Percentiles rank a stretch among this genome's conserved stretches.
Evolutionary conservation across 2,329 filamentous ascomycete species (phyloP).

Genomic region (Pseudopyrenochaeta lycopersici): DNA sequence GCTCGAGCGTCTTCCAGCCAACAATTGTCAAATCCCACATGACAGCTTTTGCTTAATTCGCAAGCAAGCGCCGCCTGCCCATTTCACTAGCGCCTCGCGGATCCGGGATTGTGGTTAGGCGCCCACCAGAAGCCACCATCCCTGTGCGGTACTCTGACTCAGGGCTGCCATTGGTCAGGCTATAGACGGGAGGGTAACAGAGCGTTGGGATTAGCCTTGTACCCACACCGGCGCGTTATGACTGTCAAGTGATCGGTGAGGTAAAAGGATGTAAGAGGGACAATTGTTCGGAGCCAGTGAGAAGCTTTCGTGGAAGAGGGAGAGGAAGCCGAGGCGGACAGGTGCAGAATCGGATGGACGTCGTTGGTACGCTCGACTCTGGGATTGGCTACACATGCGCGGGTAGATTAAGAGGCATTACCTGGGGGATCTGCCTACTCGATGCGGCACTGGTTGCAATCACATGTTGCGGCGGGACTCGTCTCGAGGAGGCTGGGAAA

Average conservation of each 20-base stretch:
- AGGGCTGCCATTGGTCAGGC: constrained; percentile 26
- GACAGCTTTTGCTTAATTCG: neutral
- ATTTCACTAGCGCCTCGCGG: neutral
- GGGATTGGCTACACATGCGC: neutral
- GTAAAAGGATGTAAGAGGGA: neutral
- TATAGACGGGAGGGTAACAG: constrained; percentile 34
- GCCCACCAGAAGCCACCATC: constrained; percentile 16
- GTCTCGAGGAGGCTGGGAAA: neutral
- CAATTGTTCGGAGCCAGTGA: neutral
- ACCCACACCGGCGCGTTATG: neutral
- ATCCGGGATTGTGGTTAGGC: constrained; percentile 17
- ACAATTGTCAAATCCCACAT: neutral
- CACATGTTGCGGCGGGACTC: neutral
- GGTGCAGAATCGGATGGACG: neutral
- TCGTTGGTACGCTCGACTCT: neutral
- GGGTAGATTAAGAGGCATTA: neutral
- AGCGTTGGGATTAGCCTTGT: constrained; percentile 21
- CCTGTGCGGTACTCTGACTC: constrained; percentile 14
- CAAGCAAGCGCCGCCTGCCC: neutral
- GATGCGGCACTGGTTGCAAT: neutral
- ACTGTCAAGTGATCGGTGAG: neutral
- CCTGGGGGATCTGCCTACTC: neutral
- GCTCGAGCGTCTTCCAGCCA: too few relatives aligned
- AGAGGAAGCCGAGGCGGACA: neutral
- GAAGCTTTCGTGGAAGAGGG: neutral